phyloP scores from a whole-genome alignment of 1,139 yeast species.

The Nakaseomyces delphensis region DNA sequence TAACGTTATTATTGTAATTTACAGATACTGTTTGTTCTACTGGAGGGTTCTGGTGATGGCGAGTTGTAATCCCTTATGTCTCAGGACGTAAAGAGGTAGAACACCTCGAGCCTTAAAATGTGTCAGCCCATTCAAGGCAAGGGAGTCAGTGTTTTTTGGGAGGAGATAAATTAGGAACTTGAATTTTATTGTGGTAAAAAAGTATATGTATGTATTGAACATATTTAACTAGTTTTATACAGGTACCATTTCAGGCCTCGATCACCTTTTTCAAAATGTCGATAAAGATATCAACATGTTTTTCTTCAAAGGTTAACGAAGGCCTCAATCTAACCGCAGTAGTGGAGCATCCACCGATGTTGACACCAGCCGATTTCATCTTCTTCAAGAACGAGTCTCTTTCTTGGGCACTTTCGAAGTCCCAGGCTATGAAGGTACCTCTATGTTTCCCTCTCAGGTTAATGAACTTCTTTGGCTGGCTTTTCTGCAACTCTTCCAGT shows the following conservation, averaged over 20 bases:
- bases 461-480: conserved; percentile 39
- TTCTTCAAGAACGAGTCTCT: conserved; percentile 46
- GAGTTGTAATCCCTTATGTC: too few relatives aligned
- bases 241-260: background rate
- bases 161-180: too few relatives aligned
- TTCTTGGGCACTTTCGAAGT: conserved; percentile 38
- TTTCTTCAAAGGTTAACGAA: conserved; percentile 53
- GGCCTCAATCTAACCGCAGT: conserved; percentile 62
- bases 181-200: too few relatives aligned
- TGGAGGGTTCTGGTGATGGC: too few relatives aligned
- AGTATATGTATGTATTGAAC: too few relatives aligned
- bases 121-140: background rate
- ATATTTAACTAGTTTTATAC: too few relatives aligned
- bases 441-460: conserved; percentile 59
- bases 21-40: background rate
- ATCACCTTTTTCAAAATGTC: conserved; percentile 36
- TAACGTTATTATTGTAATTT: background rate
- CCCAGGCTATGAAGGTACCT: conserved; percentile 76
- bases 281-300: conserved; percentile 56
- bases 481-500: conserved; percentile 37
- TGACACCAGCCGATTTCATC: conserved; percentile 50
- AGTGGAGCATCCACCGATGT: conserved; percentile 70
- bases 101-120: background rate
- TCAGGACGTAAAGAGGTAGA: background rate
- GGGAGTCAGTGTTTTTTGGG: too few relatives aligned